A percentile compares a stretch with the other conserved stretches of the same genome.
These are phyloP conservation scores for Ceratocystis papillata DNA, from an alignment of 2,329 filamentous ascomycete species.

Conservation along the genomic window DNA sequence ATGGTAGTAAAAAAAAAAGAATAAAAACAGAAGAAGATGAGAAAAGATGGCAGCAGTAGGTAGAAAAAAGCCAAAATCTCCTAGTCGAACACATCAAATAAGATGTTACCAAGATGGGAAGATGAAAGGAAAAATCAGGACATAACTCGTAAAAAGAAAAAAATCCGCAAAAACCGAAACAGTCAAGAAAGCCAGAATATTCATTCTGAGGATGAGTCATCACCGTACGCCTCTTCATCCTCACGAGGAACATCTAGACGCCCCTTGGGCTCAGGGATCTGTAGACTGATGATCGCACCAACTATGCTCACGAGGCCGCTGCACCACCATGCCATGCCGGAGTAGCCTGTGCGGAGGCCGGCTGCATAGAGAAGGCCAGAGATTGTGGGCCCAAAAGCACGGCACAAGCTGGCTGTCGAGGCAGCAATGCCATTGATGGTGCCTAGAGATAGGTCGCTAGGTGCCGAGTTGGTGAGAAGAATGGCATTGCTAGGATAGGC, in stretches of 20 bases:
- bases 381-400: conserved; percentile 78
- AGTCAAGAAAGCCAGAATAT: not conserved
- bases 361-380: conserved; percentile 76
- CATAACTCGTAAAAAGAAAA: conserved; percentile 13
- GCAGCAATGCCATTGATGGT: conserved; percentile 88
- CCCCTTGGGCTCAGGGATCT: conserved; percentile 56
- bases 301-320: conserved; percentile 64
- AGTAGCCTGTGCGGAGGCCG: conserved; percentile 69
- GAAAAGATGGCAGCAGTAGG: too few species aligned
- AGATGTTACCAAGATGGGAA: not conserved
- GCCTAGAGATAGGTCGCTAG: conserved; percentile 72
- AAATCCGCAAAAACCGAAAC: conserved; percentile 17
- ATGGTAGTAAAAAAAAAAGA: not conserved
- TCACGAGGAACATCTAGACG: conserved; percentile 32
- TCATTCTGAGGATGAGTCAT: conserved; percentile 2
- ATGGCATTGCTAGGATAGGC: conserved; percentile 86
- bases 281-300: conserved; percentile 64
- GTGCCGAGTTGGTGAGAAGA: conserved; percentile 77
- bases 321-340: conserved; percentile 88
- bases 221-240: conserved; percentile 32
- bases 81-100: not conserved
- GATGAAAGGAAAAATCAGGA: not conserved
- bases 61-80: not conserved
- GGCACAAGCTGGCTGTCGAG: conserved; percentile 77
- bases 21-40: not conserved